Percentiles rank a stretch among this genome's conserved stretches.
Conservation (phyloP, 2,329 filamentous ascomycete species). For the Diaporthe vaccinii region DNA sequence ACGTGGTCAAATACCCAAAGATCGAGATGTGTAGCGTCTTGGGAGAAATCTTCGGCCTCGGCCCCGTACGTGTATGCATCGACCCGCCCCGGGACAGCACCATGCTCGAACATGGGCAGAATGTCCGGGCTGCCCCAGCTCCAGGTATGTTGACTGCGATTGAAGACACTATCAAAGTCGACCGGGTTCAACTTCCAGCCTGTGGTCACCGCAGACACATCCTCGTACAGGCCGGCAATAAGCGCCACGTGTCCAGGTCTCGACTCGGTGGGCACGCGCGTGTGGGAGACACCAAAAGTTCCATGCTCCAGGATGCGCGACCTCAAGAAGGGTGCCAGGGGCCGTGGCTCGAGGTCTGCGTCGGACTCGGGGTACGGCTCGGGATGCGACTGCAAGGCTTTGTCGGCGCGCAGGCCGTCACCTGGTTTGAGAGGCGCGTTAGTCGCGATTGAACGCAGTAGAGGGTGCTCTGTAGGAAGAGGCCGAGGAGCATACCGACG, state of each 20-base stretch:
- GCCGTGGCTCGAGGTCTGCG: conserved; percentile 78
- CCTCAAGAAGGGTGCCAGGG: conserved; percentile 90
- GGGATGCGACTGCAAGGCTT: conserved; percentile 93
- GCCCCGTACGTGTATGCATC: conserved; percentile 88
- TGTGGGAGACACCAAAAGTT: conserved; percentile 98
- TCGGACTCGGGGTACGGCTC: conserved; percentile 82
- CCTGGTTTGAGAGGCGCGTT: conserved; percentile 59
- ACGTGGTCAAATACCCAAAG: conserved; percentile 97
- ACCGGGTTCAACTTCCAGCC: conserved; percentile 99
- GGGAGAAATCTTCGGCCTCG: conserved; percentile 91
- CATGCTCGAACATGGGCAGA: conserved; percentile 94
- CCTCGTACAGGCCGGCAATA: conserved; percentile 96
- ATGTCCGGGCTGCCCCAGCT: conserved; percentile 99
- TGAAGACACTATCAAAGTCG: conserved; percentile 99
- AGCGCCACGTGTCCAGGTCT: conserved; percentile 96
- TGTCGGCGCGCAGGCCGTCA: conserved; percentile 95
- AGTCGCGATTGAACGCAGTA: neutral
- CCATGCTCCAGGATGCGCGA: conserved; percentile 89
- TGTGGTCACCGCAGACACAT: conserved; percentile 96
- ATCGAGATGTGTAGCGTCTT: conserved; percentile 85
- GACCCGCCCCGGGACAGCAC: conserved; percentile 88
- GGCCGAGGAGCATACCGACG: conserved; percentile 74
- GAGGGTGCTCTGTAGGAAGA: neutral
- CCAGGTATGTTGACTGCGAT: conserved; percentile 96
- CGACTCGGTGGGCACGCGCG: conserved; percentile 95